Base-by-base conservation (phyloP, 805 yeast genomes). In the Starmerella scarabaei region DNA sequence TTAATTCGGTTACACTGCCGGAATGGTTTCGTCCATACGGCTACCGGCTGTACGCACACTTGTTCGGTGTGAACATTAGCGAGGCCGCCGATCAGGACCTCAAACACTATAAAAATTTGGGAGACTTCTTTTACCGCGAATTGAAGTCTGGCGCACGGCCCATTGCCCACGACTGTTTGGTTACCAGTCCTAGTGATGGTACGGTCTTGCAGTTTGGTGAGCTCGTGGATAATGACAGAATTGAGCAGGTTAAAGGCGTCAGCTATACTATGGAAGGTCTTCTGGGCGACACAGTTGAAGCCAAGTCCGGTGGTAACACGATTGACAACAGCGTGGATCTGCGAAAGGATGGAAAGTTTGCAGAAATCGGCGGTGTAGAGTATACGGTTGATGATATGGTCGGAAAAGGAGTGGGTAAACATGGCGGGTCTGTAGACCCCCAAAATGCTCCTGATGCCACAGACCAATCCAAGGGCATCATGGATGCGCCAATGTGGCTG, bases 231-330 rank as follows among this genome's bases (percentile, higher is more conserved):
- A 82, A 80, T 50, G 53, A 58, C 27, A 53, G 58, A 27, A 84
- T 91, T 44, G 97, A 91, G 59, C 97, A 88, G 60, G 97, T 91
- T 30, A 91, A 91, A 63, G 98, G 98, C 6, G 73, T 91, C 74
- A 83, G 93, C 1, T 91, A 91, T 59, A 77, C 93, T 2, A 70
- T 91, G 14, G 88, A 82, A 49, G 86, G 93, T 8, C 71, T 91
- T 40, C 67, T 91, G 34, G 99, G 99, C 3, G 49, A 42, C 18
- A 16, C 21, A 5, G 6, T 5, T 9, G 21, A 16, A 9, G n/a
- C n/a, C n/a, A n/a, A n/a, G n/a, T n/a, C n/a, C n/a, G n/a, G n/a
- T n/a, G n/a, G n/a, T n/a, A n/a, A n/a, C n/a, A n/a, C n/a, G n/a
- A n/a, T n/a, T n/a, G 33, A 54, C 52, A 8, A 48, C 45, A 19